Evolutionary conservation across 1,139 yeast genomes (phyloP).

Genomic region (Sugiyamaella sp.): DNA sequence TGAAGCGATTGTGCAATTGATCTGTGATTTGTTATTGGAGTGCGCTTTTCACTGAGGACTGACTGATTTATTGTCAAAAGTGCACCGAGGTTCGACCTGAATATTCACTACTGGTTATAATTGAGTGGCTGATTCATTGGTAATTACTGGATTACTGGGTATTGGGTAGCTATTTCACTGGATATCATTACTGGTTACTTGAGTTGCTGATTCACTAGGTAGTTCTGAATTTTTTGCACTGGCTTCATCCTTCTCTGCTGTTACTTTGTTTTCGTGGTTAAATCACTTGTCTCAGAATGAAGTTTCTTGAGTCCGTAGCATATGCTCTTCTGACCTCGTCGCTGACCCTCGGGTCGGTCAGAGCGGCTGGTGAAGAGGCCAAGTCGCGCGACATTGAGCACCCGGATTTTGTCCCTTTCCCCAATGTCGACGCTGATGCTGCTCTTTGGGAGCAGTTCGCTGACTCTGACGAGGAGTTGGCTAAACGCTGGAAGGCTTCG

Average conservation of each 20-base stretch:
- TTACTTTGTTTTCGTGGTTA: neutral
- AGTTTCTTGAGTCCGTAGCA: slow-evolving; percentile 25
- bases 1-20: neutral
- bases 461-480: slow-evolving; percentile 42
- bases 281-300: slow-evolving; percentile 18
- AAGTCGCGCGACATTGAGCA: slow-evolving; percentile 16
- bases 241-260: neutral
- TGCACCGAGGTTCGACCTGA: too few relatives aligned
- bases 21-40: neutral
- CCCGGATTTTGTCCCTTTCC: slow-evolving; percentile 24
- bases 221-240: neutral
- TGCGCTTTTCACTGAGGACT: too few relatives aligned
- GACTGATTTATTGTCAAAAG: neutral
- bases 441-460: slow-evolving; percentile 61
- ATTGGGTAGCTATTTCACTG: too few relatives aligned
- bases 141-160: neutral
- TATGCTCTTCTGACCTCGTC: slow-evolving; percentile 23
- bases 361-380: slow-evolving; percentile 8
- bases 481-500: slow-evolving; percentile 62
- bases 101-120: too few relatives aligned
- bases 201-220: neutral
- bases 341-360: slow-evolving; percentile 16
- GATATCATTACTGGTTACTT: too few relatives aligned
- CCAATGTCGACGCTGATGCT: slow-evolving; percentile 21
- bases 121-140: neutral